These are phyloP conservation scores for Ophiocordyceps camponoti-rufipedis DNA, from an alignment of 2,329 filamentous ascomycete species.

Conservation along the genomic window DNA sequence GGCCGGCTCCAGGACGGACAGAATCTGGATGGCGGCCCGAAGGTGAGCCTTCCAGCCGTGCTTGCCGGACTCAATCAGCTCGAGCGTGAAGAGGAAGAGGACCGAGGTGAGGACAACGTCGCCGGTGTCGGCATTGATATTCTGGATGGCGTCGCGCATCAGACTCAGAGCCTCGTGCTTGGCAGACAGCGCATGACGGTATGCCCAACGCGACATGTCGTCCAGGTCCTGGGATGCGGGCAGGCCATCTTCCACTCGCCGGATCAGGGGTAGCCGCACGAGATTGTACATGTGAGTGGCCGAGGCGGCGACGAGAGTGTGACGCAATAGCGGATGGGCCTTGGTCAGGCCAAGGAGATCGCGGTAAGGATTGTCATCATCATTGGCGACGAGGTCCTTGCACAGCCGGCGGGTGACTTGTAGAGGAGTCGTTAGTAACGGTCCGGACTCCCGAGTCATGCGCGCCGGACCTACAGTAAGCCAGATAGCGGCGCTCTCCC, in stretches of 20 bases:
- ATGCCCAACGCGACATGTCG: slow-evolving; percentile 9
- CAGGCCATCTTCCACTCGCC: background rate
- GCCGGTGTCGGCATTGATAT: slow-evolving; percentile 16
- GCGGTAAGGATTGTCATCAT: slow-evolving; percentile 28
- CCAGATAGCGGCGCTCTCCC: slow-evolving; percentile 21
- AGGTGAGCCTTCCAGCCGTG: slow-evolving; percentile 28
- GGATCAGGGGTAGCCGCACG: slow-evolving; percentile 8
- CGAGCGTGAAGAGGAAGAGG: slow-evolving; percentile 30
- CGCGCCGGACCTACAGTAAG: slow-evolving; percentile 17
- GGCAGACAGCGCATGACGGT: slow-evolving; percentile 25
- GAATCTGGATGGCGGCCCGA: slow-evolving; percentile 24
- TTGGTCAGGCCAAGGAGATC: slow-evolving; percentile 22
- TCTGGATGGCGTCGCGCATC: slow-evolving; percentile 20
- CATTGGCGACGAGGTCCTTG: slow-evolving; percentile 30
- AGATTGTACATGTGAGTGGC: slow-evolving; percentile 29
- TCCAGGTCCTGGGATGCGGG: slow-evolving; percentile 1
- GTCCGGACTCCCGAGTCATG: too few species aligned
- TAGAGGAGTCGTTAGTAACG: background rate
- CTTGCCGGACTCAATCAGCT: slow-evolving; percentile 29
- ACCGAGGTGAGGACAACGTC: slow-evolving; percentile 26
- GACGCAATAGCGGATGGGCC: slow-evolving; percentile 21
- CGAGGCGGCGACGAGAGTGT: slow-evolving; percentile 28
- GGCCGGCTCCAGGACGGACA: slow-evolving; percentile 19
- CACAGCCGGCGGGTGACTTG: slow-evolving; percentile 30
- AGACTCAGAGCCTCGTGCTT: slow-evolving; percentile 25